Evolutionary conservation across 441 rosid genomes (phyloP).

Genomic region (Pelargonium exstipulatum): DNA sequence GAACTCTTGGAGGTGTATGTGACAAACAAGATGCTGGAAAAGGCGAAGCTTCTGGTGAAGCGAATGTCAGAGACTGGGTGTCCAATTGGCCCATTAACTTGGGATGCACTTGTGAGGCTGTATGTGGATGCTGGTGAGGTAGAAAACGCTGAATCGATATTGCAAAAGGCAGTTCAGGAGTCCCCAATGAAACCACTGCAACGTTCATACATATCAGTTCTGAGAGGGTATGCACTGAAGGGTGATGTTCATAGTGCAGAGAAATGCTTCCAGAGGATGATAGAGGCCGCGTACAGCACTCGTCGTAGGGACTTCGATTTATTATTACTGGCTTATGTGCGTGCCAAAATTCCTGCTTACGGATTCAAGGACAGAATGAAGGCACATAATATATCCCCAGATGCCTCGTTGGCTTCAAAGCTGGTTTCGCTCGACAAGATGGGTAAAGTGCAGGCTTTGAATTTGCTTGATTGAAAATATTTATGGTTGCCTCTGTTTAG

Average conservation of each 20-base stretch:
- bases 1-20: constrained; percentile 20
- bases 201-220: constrained; percentile 17
- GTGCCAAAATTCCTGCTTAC: background rate
- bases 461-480: no score
- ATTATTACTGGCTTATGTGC: constrained; percentile 20
- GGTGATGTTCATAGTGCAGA: constrained; percentile 28
- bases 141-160: constrained; percentile 20
- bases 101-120: constrained; percentile 25
- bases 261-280: constrained; percentile 20
- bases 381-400: constrained; percentile 22
- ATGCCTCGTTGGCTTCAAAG: background rate
- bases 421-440: constrained; percentile 2
- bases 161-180: background rate
- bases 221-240: constrained; percentile 24
- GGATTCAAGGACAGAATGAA: constrained; percentile 13
- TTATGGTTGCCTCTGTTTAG: no score
- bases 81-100: constrained; percentile 1
- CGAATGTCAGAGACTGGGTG: constrained; percentile 19
- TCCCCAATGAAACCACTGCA: constrained; percentile 16
- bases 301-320: constrained; percentile 14
- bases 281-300: constrained; percentile 11
- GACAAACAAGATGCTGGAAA: constrained; percentile 18
- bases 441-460: no score
- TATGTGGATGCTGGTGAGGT: constrained; percentile 26
- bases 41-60: constrained; percentile 28